Evolutionary conservation across 169 alveolate species (phyloP), one percentile per base, ranked within the genome.

Genomic region (Plasmodium vinckei): DNA sequence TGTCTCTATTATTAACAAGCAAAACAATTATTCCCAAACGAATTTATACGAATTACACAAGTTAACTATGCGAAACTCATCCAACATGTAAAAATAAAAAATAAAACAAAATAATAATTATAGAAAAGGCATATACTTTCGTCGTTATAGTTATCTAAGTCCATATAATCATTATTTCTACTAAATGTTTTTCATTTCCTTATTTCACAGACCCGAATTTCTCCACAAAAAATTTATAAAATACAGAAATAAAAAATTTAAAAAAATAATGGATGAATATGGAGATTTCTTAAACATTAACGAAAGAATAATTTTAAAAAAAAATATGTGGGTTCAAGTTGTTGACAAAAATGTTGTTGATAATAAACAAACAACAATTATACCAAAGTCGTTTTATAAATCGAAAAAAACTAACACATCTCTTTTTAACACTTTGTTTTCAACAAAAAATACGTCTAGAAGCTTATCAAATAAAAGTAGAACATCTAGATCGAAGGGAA

Each of bases 311-410:
- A 67, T 79, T 79, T 79, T 79, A 60, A 79, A 79, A 33, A 79
- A 79, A n/a, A 79, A 79, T 53, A 79, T 79, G 89, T 79, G 89
- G 89, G 89, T 79, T 12, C 89, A 79, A 60, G 84, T 79, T 1
- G 82, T 67, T 79, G 89, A 79, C 19, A 79, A 67, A 59, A 79
- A 67, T 67, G 27, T 51, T 42, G 42, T 54, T 27, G 89, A 79
- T 42, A 77, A 77, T 44, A 79, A 79, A 47, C 89, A 79, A 9
- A 67, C 89, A 27, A 67, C 89, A n/a, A 67, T 79, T 17, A 79
- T 79, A 79, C 79, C 79, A 5, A 79, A 79, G 44, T 79, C 89
- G n/a, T 79, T 67, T 79, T 79, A 67, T 79, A 79, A 79, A 70
- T 79, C 89, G 13, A 79, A 68, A 63, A 79, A 79, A 54, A 79